Conservation (phyloP, 495 filamentous ascomycete genomes). For the Penicillium cinerascens region DNA sequence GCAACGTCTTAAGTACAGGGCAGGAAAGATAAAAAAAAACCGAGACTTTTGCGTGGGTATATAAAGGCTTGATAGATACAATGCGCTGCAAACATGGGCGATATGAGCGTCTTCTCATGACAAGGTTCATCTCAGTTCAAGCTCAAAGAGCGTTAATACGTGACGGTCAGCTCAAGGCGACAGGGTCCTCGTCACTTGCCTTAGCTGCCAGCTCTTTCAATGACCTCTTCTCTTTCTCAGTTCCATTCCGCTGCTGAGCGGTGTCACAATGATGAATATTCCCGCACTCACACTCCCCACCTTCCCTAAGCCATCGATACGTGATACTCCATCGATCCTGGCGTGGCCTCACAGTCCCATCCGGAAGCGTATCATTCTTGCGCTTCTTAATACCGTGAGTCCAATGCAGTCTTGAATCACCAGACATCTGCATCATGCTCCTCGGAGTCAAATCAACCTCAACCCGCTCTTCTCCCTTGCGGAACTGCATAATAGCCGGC, state of each 20-base stretch:
- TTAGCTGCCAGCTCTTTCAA: constrained; percentile 22
- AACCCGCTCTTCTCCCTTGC: constrained; percentile 24
- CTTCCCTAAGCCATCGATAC: constrained; percentile 38
- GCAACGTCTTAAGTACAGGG: too few species aligned
- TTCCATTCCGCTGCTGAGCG: constrained; percentile 32
- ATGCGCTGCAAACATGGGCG: neutral
- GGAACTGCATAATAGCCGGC: constrained; percentile 37
- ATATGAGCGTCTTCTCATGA: neutral
- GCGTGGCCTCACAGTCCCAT: constrained; percentile 29
- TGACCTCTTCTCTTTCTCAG: constrained; percentile 39
- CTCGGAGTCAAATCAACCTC: constrained; percentile 34
- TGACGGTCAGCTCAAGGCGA: neutral
- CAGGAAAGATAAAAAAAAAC: neutral
- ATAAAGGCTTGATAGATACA: neutral
- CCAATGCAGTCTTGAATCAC: constrained; percentile 39
- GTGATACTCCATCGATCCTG: constrained; percentile 40
- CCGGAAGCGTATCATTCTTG: constrained; percentile 33
- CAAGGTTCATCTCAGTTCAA: too few species aligned
- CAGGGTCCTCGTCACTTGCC: neutral
- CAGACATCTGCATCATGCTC: constrained; percentile 39
- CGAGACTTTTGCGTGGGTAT: neutral
- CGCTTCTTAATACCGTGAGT: constrained; percentile 43
- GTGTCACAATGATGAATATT: constrained; percentile 36
- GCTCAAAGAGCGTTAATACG: neutral
- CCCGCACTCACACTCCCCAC: constrained; percentile 39